Conservation (phyloP, 2,329 filamentous ascomycete genomes). For the Nigrograna mackinnonii region DNA sequence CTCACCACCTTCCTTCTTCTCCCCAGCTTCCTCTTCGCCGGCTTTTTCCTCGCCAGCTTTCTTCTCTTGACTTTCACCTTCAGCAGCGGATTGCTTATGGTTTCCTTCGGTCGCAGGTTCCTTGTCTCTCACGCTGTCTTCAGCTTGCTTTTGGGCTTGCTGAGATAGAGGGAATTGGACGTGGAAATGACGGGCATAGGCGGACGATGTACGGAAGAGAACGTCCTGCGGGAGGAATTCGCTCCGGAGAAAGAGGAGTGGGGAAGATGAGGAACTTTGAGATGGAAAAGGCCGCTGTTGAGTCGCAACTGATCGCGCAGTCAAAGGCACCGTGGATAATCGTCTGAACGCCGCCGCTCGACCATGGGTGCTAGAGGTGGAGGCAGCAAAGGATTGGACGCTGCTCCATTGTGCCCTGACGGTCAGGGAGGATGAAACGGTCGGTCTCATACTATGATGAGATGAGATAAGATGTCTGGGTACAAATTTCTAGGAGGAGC, state of each 20-base stretch:
- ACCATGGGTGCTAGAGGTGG: slow-evolving; percentile 45
- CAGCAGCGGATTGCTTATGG: slow-evolving; percentile 44
- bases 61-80: slow-evolving; percentile 44
- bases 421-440: slow-evolving; percentile 42
- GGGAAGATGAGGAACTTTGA: slow-evolving; percentile 19
- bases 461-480: background rate
- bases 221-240: slow-evolving; percentile 44
- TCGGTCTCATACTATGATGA: slow-evolving; percentile 49
- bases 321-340: slow-evolving; percentile 40
- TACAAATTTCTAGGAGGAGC: slow-evolving; percentile 1
- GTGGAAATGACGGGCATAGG: slow-evolving; percentile 48
- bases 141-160: slow-evolving; percentile 39
- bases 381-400: slow-evolving; percentile 40
- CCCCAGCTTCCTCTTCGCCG: slow-evolving; percentile 51
- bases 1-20: slow-evolving; percentile 40
- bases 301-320: slow-evolving; percentile 25
- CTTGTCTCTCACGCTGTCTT: slow-evolving; percentile 37
- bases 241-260: slow-evolving; percentile 45
- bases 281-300: slow-evolving; percentile 20
- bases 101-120: slow-evolving; percentile 30
- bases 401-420: slow-evolving; percentile 45
- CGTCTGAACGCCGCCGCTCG: slow-evolving; percentile 53
- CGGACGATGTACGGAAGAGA: slow-evolving; percentile 46
- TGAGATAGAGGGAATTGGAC: slow-evolving; percentile 39
- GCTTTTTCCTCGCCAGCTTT: slow-evolving; percentile 50